Base-by-base conservation (phyloP, 805 yeast genomes). In the Candida dajiaensis region DNA sequence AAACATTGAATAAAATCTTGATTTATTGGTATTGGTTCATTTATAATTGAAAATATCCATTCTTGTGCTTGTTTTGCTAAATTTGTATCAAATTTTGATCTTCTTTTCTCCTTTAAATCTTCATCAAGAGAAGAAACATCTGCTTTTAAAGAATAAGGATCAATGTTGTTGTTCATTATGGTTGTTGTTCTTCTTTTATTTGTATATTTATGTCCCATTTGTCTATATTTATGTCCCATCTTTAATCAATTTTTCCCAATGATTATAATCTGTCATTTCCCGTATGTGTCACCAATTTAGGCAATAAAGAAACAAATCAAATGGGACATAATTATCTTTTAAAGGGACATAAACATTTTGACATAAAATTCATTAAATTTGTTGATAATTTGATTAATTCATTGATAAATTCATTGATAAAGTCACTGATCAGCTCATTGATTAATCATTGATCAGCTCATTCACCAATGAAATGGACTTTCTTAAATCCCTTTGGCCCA, bases 61-160 rank as follows among this genome's bases (percentile, higher is more conserved):
- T 59, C 53, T 53, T 73, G 73, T 16, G 77, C 74, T 42, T 76
- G 67, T 1, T 63, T 49, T 6, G 72, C 62, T 9, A 69, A 60
- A 13, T 58, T 56, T 19, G 44, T 54, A 36, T 72, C 64, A 57
- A 80, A 85, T 56, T 83, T 85, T 10, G 66, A 65, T 8, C 62
- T 56, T 51, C 92, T 70, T 0, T 83, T 69, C 12, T 56, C 59
- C 28, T 61, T 66, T 37, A 85, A 63, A 58, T 83, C 89, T 43
- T 81, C 80, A 57, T 84, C 90, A 31, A 84, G 62, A 23, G 83
- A 81, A 0, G 87, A 74, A 7, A 72, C 76, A 42, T 70, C 74
- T 18, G 74, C 57, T 40, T 55, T 63, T 31, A 48, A 56, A 22
- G 49, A 58, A 35, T 61, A 59, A 11, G 64, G 55, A 38, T 54